Base-by-base conservation (phyloP, 345 rosid species). In the Kernera saxatilis region DNA sequence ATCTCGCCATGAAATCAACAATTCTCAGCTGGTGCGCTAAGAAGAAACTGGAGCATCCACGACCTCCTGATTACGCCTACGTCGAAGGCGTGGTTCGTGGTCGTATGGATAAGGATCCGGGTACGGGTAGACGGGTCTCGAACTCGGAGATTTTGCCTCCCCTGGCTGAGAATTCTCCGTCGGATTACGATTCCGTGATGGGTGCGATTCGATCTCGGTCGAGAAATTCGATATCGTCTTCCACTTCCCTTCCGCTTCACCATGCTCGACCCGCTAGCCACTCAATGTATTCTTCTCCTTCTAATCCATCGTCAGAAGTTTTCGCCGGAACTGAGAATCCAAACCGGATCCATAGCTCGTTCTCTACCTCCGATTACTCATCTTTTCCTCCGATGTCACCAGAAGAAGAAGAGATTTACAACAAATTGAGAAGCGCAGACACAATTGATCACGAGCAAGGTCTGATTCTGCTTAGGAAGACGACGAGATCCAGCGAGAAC, bases 231-330 rank as follows among this genome's bases (percentile, higher is more conserved):
- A 69, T 74, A 74, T 67, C 67, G 27, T 77, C 87, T 6, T 80
- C 81, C 46, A 81, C 84, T 18, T 86, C 96, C 1, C 83, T 84
- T 27, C 89, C 94, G 0, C 40, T 72, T 30, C 87, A 88, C 43
- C 91, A 86, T 32, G 78, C 83, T 4, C 88, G 91, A 22, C 98
- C 97, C 5, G 81, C 82, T 9, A 84, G 87, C 48, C 82, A 78
- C 62, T 82, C 84, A 2, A 64, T 80, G 30, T 54, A 2, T 53
- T 29, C 77, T 9, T 80, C 84, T 19, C 81, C 85, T 4, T 80
- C 87, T 14, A 9, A 7, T 45, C 37, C 37, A 3, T 19, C 63
- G 1, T 85, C 85, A 5, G 50, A 65, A 5, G 86, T 78, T 58
- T 69, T 58, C 52, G 45, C 73, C 17, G 77, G 74, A 17, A 44